A percentile compares a stretch with the other conserved stretches of the same genome.
phyloP scores from a whole-genome alignment of 2,329 filamentous ascomycete species.

The Aspergillus quadrilineatus region DNA sequence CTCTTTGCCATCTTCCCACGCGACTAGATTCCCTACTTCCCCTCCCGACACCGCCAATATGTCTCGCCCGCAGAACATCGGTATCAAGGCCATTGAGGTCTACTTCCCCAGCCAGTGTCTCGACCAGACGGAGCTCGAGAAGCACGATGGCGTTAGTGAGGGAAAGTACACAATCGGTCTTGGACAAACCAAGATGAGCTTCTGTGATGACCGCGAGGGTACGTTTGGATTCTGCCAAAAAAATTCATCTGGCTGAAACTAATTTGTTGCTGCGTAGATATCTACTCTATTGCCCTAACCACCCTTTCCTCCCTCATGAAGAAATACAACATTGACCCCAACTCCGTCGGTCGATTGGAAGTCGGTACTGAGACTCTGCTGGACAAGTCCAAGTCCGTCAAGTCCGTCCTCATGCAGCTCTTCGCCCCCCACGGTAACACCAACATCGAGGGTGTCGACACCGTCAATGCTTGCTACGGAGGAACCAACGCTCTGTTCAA shows the following conservation, averaged over 20 bases:
- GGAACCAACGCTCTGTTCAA: constrained; percentile 84
- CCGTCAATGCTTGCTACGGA: constrained; percentile 81
- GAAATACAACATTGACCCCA: constrained; percentile 80
- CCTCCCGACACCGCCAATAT: constrained; percentile 48
- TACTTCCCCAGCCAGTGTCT: constrained; percentile 89
- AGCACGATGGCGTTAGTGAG: constrained; percentile 77
- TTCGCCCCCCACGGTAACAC: constrained; percentile 71
- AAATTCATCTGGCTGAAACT: neutral
- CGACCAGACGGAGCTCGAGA: constrained; percentile 77
- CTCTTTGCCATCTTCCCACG: constrained; percentile 10
- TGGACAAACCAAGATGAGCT: constrained; percentile 88
- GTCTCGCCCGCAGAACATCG: constrained; percentile 81
- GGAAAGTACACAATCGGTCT: constrained; percentile 92
- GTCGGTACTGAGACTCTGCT: constrained; percentile 82
- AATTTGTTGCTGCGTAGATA: constrained; percentile 59
- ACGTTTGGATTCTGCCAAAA: constrained; percentile 28
- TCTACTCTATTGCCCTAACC: constrained; percentile 82
- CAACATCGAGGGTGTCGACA: constrained; percentile 81
- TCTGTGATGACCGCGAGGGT: constrained; percentile 89
- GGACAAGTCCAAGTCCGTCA: constrained; percentile 90
- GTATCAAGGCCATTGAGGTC: constrained; percentile 90
- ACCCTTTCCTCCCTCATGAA: constrained; percentile 73
- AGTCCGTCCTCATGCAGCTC: constrained; percentile 83
- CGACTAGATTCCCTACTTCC: constrained; percentile 11
- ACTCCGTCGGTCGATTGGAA: constrained; percentile 76